Base-by-base conservation (phyloP, 768 basidiomycete species). In the Leccinellum rugosiceps region DNA sequence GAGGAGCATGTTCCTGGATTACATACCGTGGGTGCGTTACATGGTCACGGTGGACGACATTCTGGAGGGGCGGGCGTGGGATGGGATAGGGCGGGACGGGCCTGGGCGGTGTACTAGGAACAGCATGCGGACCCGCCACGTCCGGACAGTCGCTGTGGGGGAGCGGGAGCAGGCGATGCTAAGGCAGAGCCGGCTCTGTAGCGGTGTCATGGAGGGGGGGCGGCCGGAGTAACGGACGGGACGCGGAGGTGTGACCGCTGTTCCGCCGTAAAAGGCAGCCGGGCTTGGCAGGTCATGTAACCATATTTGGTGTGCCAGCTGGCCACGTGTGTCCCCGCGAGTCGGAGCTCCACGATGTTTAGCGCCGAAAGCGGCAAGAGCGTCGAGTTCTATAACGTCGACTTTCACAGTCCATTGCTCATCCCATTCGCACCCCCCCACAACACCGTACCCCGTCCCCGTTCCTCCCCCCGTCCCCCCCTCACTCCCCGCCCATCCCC, bases 41-140 rank as follows among this genome's bases (percentile, higher is more conserved):
- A 88, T 95, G 69, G 83, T 89, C 41, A 71, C 57, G 26, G 79
- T 74, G 35, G 93, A 96, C 61, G 91, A 93, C 58, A 55, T 47
- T 43, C 62, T 63, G 23, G 69, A 70, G 35, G 59, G 58, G 17
- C 58, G 41, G 30, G 71, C 56, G 63, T 63, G 76, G 64, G 84
- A 78, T 58, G 71, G 54, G 58, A 56, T 49, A 57, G 65, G 53
- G 52, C 41, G 51, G 67, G 57, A 11, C 4, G n/a, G 61, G 55
- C 59, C 75, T 44, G 76, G 80, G 58, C 66, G 88, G 52, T 66
- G 50, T 61, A 88, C 87, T 43, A 70, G 86, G 68, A 88, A 86
- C 75, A 86, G 88, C 63, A 74, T 74, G 65, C 63, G 67, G 25
- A 62, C 67, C 32, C 71, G 74, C 45, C 80, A 81, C 66, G 74